Base-by-base conservation (phyloP, 148 eudicot genomes). In the Nepenthes mirabilis region DNA sequence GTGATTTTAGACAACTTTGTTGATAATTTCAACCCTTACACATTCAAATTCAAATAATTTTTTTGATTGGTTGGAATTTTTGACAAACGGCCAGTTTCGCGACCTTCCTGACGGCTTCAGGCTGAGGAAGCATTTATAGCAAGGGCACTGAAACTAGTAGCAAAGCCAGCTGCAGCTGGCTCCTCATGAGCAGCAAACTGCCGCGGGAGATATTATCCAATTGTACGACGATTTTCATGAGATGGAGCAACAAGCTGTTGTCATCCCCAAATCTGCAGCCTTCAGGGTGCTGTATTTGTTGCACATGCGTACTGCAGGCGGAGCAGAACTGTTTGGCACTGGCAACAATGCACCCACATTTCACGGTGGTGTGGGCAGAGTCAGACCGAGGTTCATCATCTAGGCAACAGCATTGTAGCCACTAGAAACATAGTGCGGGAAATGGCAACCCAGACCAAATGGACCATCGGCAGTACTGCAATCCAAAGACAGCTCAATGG, bases 401-500 rank as follows among this genome's bases (percentile, higher is more conserved):
- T 88, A 88, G 8, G 83, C 56, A 32, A 73, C 79, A 2, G 86
- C 88, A 55, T 71, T 84, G 74, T 78, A 82, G 52, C 95, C 95
- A 51, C 89, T 83, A 1, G 91, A 85, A 34, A 84, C 78, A 57
- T 82, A 77, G 58, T 88, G 95, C 67, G 72, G 80, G 61, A 84
- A 88, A 70, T 82, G 88, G 52, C 95, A 88, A 34, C 69, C 70
- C 66, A 82, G 91, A 14, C 91, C 95, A 67, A 80, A 88, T 23
- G 82, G 76, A 62, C 95, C 84, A 23, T 90, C 95, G 45, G 85
- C 66, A 49, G 90, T 82, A 75, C 95, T 88, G 88, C 76, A 82
- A 62, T n/a, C 49, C 54, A 47, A 60, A 71, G 43, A 34, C 52
- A 47, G 48, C 65, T 43, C 33, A 54, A 36, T 43, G 55, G 59